phyloP scores from a whole-genome alignment of 805 yeast species.

The Saturnispora gosingensis region DNA sequence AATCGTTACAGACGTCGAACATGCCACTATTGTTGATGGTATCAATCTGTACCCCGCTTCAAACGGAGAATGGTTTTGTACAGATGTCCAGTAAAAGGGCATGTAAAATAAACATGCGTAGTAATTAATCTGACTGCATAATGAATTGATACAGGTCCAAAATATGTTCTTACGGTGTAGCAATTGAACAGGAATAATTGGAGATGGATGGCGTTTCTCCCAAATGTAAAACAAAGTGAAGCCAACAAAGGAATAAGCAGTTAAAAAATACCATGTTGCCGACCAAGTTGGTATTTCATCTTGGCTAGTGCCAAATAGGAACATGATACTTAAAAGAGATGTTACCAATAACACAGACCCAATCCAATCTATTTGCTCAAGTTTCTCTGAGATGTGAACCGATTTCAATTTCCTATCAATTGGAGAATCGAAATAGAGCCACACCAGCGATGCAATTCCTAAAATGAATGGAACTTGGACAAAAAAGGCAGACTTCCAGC shows the following conservation, averaged over 20 bases:
- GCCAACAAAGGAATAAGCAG: constrained; percentile 1
- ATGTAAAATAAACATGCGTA: constrained; percentile 55
- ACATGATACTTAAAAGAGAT: constrained; percentile 44
- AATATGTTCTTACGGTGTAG: constrained; percentile 49
- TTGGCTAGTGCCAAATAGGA: constrained; percentile 59
- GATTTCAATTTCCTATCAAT: constrained; percentile 18
- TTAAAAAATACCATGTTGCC: constrained; percentile 29
- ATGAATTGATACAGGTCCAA: constrained; percentile 54
- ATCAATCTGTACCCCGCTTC: constrained; percentile 33
- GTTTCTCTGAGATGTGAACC: neutral
- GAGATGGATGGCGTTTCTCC: constrained; percentile 28
- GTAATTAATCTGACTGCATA: constrained; percentile 60
- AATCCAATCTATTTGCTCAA: constrained; percentile 43
- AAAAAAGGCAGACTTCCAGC: constrained; percentile 58
- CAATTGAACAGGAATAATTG: constrained; percentile 55
- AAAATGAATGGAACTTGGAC: constrained; percentile 45
- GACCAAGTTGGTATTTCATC: constrained; percentile 39
- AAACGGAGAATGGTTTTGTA: constrained; percentile 16
- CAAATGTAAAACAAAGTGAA: constrained; percentile 5
- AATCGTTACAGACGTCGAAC: constrained; percentile 55
- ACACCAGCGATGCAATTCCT: constrained; percentile 31
- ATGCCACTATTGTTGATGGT: constrained; percentile 56
- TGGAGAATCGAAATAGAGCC: constrained; percentile 30
- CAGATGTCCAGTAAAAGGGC: constrained; percentile 45
- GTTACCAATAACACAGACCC: constrained; percentile 53